A percentile compares a stretch with the other conserved stretches of the same genome.
Evolutionary conservation across 108 stramenopile genomes (phyloP).

Genomic region (Stephanodiscus triporus): DNA sequence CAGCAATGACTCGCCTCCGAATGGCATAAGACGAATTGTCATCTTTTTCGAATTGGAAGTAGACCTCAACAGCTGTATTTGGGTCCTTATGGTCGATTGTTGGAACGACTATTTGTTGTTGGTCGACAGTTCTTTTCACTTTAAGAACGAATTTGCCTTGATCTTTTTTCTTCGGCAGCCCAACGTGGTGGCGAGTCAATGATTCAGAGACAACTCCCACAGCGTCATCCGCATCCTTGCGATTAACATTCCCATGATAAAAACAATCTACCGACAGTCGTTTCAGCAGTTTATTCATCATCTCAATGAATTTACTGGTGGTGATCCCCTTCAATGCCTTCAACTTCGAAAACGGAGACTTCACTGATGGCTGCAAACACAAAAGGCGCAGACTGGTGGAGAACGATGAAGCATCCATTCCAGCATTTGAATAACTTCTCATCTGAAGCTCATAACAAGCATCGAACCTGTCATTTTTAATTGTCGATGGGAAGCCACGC

Average conservation of each 20-base stretch:
- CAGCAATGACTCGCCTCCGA: constrained; percentile 64
- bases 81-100: constrained; percentile 70
- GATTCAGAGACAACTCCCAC: constrained; percentile 46
- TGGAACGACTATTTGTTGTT: constrained; percentile 38
- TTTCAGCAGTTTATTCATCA: constrained; percentile 51
- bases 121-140: constrained; percentile 22
- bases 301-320: constrained; percentile 50
- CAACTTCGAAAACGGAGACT: constrained; percentile 66
- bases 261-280: constrained; percentile 65
- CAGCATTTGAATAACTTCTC: constrained; percentile 66
- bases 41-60: constrained; percentile 85
- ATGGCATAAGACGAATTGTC: constrained; percentile 26
- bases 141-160: constrained; percentile 56
- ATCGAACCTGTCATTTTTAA: constrained; percentile 64
- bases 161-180: constrained; percentile 69
- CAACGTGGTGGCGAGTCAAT: constrained; percentile 36
- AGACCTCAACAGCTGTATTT: constrained; percentile 83
- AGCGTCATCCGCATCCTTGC: constrained; percentile 53
- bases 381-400: constrained; percentile 61
- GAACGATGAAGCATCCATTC: constrained; percentile 64
- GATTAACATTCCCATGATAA: constrained; percentile 73
- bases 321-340: constrained; percentile 60
- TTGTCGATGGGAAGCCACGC: constrained; percentile 52
- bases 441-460: constrained; percentile 69
- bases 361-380: constrained; percentile 61